Conservation (phyloP, 768 basidiomycete genomes). For the Arthromyces matolae region DNA sequence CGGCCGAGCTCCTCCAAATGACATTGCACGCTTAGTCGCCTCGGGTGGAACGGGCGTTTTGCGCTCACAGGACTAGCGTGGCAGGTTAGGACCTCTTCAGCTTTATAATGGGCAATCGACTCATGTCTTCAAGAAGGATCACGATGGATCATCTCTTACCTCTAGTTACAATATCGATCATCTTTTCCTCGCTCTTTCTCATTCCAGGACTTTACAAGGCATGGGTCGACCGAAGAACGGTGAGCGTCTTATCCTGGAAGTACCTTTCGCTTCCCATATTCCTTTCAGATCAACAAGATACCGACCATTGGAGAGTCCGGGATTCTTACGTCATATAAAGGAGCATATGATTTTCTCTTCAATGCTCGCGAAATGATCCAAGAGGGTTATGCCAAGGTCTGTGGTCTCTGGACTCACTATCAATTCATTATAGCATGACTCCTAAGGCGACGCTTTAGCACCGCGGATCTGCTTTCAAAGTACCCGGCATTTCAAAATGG, state of each 20-base stretch:
- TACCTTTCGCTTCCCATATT: background rate
- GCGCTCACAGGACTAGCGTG: no score
- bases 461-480: constrained; percentile 18
- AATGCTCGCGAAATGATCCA: constrained; percentile 14
- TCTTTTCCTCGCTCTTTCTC: background rate
- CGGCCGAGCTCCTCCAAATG: no score
- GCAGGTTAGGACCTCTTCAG: no score
- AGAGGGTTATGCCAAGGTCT: constrained; percentile 17
- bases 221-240: constrained; percentile 3
- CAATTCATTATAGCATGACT: background rate
- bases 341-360: constrained; percentile 12
- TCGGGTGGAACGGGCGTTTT: no score
- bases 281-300: constrained; percentile 9
- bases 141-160: background rate
- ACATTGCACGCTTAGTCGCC: no score
- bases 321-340: constrained; percentile 14
- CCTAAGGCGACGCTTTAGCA: constrained; percentile 7
- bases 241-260: background rate
- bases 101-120: no score
- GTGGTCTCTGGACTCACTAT: background rate
- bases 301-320: constrained; percentile 17
- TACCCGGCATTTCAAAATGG: constrained; percentile 27
- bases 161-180: background rate
- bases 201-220: constrained; percentile 1
- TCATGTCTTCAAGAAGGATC: no score